These are phyloP conservation scores for Blastobotrys aristatus DNA, from an alignment of 1,139 yeast species.

Conservation along the genomic window DNA sequence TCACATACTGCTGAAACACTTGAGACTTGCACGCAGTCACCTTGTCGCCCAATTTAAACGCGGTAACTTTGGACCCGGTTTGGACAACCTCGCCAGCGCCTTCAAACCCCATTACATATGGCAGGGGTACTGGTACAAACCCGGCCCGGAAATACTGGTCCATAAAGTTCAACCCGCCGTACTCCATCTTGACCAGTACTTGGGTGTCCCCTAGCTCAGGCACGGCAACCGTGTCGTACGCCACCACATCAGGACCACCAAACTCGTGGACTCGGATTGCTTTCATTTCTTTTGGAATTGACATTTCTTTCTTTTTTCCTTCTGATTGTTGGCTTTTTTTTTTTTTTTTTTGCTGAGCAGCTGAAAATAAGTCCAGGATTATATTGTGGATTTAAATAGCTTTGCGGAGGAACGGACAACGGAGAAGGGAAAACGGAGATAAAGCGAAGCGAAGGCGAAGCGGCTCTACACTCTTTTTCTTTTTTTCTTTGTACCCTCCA, in stretches of 20 bases:
- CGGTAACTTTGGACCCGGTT: constrained; percentile 55
- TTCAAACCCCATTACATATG: constrained; percentile 73
- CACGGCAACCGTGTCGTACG: constrained; percentile 49
- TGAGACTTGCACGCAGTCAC: constrained; percentile 49
- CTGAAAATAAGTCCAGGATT: constrained; percentile 73
- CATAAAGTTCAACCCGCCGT: constrained; percentile 75
- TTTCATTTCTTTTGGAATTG: constrained; percentile 54
- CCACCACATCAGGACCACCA: constrained; percentile 46
- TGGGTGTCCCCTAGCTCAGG: constrained; percentile 54
- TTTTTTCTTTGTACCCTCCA: no score
- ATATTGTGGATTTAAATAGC: no score
- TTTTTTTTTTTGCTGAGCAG: constrained; percentile 27
- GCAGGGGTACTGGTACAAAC: constrained; percentile 53
- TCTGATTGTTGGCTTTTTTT: neutral
- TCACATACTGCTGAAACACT: constrained; percentile 71
- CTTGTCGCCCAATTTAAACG: constrained; percentile 63
- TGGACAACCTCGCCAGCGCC: constrained; percentile 73
- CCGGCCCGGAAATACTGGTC: constrained; percentile 81
- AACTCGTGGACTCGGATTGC: constrained; percentile 49
- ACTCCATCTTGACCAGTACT: constrained; percentile 63
- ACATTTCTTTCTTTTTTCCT: constrained; percentile 8
- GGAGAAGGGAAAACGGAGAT: no score
- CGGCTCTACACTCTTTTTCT: no score
- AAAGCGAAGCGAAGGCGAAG: no score
- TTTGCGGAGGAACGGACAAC: no score